Evolutionary conservation across 2,329 filamentous ascomycete species (phyloP), one percentile per base, ranked within the genome.

Genomic region (Helotiales sp.): DNA sequence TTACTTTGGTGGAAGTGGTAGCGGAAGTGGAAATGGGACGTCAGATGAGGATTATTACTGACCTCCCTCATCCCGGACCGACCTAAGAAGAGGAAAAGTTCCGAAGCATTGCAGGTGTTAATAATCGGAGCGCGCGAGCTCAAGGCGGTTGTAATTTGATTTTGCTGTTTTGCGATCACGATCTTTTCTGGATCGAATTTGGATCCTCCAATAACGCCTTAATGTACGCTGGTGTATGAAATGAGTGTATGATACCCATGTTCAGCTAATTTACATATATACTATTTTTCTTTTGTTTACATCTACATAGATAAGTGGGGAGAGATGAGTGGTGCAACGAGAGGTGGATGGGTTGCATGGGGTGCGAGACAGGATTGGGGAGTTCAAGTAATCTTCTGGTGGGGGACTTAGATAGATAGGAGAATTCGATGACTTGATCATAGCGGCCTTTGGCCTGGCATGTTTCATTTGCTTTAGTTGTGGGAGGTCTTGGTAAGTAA

Each of bases 1-100:
- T 37, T 78, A 77, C 71, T 77, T 78, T 64, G 75, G 75, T 6
- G 69, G 68, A 32, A 67, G 69, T 22, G 71, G 72, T 11, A 70
- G 60, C 37, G 70, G 65, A 2, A 72, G 64, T 37, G 64, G 64
- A 10, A 55, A 60, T 45, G 61, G 61, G 13, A 68, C 57, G 10
- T 67, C 64, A 55, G 72, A 67, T 57, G 72, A 69, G 10, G 63
- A 67, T 52, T 62, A 50, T 32, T 45, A 61, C 7, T 68, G 32
- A 61, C 8, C 34, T 58, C 20, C 13, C 3, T 17, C 22, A 22
- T 10, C n/a, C 6, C 11, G 47, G n/a, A 45, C n/a, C n/a, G 17
- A 45, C 40, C 6, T 11, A n/a, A 22, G 2, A 20, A 50, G 15
- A 17, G 1, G 20, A 61, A 28, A 34, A 17, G 3, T 32, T n/a